Conservation (phyloP, 768 basidiomycete species). For the Termitomyces sp. region DNA sequence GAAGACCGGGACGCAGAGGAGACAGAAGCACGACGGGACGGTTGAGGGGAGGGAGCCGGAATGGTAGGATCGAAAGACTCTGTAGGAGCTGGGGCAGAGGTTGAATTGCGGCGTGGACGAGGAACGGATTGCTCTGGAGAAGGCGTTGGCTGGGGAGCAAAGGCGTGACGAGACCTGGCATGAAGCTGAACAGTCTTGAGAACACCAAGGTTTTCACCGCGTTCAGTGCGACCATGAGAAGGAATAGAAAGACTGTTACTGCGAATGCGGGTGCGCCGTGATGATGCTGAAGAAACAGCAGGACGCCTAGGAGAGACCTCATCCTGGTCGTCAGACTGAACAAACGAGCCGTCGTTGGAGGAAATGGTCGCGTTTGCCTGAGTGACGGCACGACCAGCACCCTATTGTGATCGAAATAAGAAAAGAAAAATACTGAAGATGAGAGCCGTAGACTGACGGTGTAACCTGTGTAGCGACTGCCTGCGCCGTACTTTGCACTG, state of each 20-base stretch:
- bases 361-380: constrained; percentile 56
- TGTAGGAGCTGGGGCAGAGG: constrained; percentile 25
- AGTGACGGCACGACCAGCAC: constrained; percentile 65
- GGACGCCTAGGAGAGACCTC: constrained; percentile 35
- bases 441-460: constrained; percentile 41
- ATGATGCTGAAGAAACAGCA: constrained; percentile 4
- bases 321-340: constrained; percentile 56
- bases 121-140: constrained; percentile 17
- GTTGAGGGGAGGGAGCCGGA: constrained; percentile 13
- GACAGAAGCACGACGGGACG: no score
- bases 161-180: constrained; percentile 56
- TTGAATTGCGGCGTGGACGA: constrained; percentile 46
- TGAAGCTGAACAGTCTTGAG: constrained; percentile 63
- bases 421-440: neutral
- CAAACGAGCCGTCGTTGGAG: constrained; percentile 44
- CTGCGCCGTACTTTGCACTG: constrained; percentile 67
- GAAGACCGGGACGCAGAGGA: constrained; percentile 7
- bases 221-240: constrained; percentile 37
- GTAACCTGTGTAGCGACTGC: constrained; percentile 66
- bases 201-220: constrained; percentile 46
- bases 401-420: constrained; percentile 32
- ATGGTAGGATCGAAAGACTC: constrained; percentile 19
- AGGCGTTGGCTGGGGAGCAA: constrained; percentile 30
- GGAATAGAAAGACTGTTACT: constrained; percentile 60
- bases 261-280: constrained; percentile 40